A percentile compares a stretch with the other conserved stretches of the same genome.
Conservation (phyloP, 306 rosid species). For the Vicia sativa region DNA sequence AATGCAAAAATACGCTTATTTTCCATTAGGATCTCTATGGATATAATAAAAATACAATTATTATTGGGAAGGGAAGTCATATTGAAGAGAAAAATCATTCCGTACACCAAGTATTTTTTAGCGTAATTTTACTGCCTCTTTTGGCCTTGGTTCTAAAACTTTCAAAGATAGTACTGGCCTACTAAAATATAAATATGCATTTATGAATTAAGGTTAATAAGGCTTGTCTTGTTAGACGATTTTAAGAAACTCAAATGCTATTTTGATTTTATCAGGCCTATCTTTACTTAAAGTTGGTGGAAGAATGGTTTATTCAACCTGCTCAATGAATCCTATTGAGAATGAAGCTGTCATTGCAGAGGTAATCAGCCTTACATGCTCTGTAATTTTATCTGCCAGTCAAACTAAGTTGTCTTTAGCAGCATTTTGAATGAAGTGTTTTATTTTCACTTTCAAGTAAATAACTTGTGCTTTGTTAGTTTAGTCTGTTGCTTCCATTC, state of each 20-base stretch:
- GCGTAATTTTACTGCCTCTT: slow-evolving; percentile 25
- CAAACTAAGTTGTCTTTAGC: slow-evolving; percentile 24
- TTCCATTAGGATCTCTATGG: neutral
- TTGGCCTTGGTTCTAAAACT: slow-evolving; percentile 21
- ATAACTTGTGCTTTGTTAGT: neutral
- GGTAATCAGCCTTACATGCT: slow-evolving; percentile 52
- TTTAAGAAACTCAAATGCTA: slow-evolving; percentile 22
- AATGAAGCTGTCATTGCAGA: slow-evolving; percentile 95
- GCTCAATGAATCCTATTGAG: slow-evolving; percentile 97
- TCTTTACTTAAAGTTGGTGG: slow-evolving; percentile 93
- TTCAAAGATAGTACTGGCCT: slow-evolving; percentile 7
- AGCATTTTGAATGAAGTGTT: slow-evolving; percentile 14
- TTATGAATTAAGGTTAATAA: slow-evolving; percentile 16
- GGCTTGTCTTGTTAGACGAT: neutral
- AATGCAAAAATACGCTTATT: slow-evolving; percentile 19
- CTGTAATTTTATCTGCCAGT: slow-evolving; percentile 21
- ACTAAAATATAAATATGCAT: slow-evolving; percentile 14
- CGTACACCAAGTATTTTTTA: slow-evolving; percentile 10
- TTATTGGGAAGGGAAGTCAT: slow-evolving; percentile 27
- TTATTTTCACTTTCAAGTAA: slow-evolving; percentile 26
- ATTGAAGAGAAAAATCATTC: slow-evolving; percentile 18
- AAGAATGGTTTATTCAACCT: slow-evolving; percentile 91
- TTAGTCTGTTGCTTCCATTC: slow-evolving; percentile 5
- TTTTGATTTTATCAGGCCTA: slow-evolving; percentile 56
- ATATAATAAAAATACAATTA: slow-evolving; percentile 4